phyloP scores from a whole-genome alignment of 2,329 filamentous ascomycete genomes.

The Penicillium sp. region DNA sequence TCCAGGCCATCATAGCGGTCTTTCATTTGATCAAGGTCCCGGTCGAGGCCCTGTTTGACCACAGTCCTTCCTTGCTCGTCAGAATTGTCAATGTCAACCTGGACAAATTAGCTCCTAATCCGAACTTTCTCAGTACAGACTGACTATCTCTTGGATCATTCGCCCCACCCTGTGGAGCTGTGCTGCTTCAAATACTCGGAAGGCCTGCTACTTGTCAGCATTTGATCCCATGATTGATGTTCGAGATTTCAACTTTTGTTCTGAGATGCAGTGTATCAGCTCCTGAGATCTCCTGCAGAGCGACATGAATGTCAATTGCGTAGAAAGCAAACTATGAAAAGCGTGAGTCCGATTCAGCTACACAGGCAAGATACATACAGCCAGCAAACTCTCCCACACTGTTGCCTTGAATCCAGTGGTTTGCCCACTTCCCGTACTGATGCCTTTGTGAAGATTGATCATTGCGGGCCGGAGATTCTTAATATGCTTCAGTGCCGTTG shows the following conservation, averaged over 20 bases:
- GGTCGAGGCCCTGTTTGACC: constrained; percentile 70
- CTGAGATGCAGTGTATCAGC: constrained; percentile 55
- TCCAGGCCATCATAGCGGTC: constrained; percentile 75
- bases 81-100: constrained; percentile 78
- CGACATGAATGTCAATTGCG: constrained; percentile 67
- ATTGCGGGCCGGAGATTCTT: constrained; percentile 73
- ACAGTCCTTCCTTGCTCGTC: constrained; percentile 69
- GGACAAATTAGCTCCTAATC: constrained; percentile 9
- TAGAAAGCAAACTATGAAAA: constrained; percentile 65
- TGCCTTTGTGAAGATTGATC: constrained; percentile 72
- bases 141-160: constrained; percentile 65
- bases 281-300: constrained; percentile 58
- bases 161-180: constrained; percentile 67
- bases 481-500: constrained; percentile 65
- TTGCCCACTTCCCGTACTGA: constrained; percentile 56
- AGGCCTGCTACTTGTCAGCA: constrained; percentile 46
- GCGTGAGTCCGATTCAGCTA: constrained; percentile 1
- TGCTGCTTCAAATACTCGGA: constrained; percentile 59
- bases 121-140: constrained; percentile 2
- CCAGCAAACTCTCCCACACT: constrained; percentile 71
- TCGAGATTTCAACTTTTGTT: constrained; percentile 47
- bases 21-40: constrained; percentile 75
- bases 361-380: constrained; percentile 35
- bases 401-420: constrained; percentile 61
- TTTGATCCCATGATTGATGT: not conserved